phyloP scores from a whole-genome alignment of 805 yeast genomes.

The Pichia membranifaciens region DNA sequence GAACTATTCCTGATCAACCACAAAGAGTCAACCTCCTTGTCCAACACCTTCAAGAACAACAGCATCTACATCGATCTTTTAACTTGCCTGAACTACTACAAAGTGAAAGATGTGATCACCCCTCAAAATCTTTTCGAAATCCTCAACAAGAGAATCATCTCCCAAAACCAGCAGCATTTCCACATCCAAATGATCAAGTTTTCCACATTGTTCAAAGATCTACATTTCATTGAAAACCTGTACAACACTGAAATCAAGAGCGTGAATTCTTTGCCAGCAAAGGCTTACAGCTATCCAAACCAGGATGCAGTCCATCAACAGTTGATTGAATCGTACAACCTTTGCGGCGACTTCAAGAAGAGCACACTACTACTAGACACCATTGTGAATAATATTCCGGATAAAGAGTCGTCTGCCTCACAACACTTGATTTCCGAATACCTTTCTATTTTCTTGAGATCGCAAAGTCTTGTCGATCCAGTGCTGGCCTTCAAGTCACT shows the following conservation, averaged over 20 bases:
- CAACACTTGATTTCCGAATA: constrained; percentile 17
- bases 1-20: constrained; percentile 35
- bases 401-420: constrained; percentile 10
- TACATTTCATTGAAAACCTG: constrained; percentile 33
- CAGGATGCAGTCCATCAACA: constrained; percentile 47
- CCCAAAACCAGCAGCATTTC: constrained; percentile 20
- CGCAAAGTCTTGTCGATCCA: constrained; percentile 24
- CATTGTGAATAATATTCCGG: constrained; percentile 32
- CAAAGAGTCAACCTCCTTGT: constrained; percentile 13
- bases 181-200: constrained; percentile 36
- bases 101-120: constrained; percentile 17
- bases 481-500: constrained; percentile 22
- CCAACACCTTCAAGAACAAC: constrained; percentile 15
- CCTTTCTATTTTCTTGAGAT: constrained; percentile 26
- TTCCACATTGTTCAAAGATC: constrained; percentile 35
- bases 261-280: background rate
- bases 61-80: constrained; percentile 21
- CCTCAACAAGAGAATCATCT: constrained; percentile 13
- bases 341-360: constrained; percentile 41
- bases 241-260: constrained; percentile 20
- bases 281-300: constrained; percentile 16
- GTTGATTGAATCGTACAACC: constrained; percentile 47
- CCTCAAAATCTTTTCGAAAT: constrained; percentile 17
- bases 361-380: constrained; percentile 56
- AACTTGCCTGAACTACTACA: constrained; percentile 24